Percentiles rank a stretch among this genome's conserved stretches.
These are phyloP conservation scores for Fusarium zealandicum DNA, from an alignment of 2,329 filamentous ascomycete species.

Conservation along the genomic window DNA sequence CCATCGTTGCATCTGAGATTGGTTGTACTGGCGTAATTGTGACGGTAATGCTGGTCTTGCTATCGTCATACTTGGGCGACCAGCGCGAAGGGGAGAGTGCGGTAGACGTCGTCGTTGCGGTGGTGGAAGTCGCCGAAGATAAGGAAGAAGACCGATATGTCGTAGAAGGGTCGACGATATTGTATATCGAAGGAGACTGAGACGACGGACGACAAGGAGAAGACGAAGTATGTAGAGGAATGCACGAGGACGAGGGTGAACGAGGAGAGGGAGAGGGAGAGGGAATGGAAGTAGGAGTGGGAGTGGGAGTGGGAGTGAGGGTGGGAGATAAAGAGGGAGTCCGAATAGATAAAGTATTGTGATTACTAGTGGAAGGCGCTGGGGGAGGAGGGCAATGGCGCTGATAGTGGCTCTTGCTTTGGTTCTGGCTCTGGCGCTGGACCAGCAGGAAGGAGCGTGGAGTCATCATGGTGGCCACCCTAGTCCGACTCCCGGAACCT, in stretches of 20 bases:
- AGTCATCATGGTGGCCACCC: conserved; percentile 40
- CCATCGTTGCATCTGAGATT: conserved; percentile 44
- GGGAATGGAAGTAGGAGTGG: not conserved
- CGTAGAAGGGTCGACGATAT: conserved; percentile 13
- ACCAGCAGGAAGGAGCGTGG: conserved; percentile 42
- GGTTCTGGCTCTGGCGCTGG: conserved; percentile 33
- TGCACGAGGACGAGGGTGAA: conserved; percentile 10
- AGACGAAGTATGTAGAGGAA: conserved; percentile 26
- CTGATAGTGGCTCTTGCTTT: conserved; percentile 15
- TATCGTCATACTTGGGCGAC: conserved; percentile 44
- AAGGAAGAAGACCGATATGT: conserved; percentile 8
- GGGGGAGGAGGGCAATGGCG: conserved; percentile 21
- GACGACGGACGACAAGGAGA: conserved; percentile 9
- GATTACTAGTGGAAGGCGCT: conserved; percentile 31
- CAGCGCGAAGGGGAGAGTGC: conserved; percentile 32
- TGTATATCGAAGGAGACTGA: conserved; percentile 5
- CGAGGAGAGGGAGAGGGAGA: conserved; percentile 16
- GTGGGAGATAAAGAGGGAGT: conserved; percentile 33
- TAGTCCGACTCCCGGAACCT: conserved; percentile 26
- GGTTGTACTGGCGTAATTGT: conserved; percentile 34
- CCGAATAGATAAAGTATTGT: conserved; percentile 34
- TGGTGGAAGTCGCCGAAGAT: conserved; percentile 18
- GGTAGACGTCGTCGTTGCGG: conserved; percentile 30
- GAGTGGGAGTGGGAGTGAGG: conserved; percentile 21
- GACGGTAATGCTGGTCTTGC: conserved; percentile 37